Percentiles rank a stretch among this genome's conserved stretches.
phyloP scores from a whole-genome alignment of 805 yeast genomes.

The Isabelozyma heimii region DNA sequence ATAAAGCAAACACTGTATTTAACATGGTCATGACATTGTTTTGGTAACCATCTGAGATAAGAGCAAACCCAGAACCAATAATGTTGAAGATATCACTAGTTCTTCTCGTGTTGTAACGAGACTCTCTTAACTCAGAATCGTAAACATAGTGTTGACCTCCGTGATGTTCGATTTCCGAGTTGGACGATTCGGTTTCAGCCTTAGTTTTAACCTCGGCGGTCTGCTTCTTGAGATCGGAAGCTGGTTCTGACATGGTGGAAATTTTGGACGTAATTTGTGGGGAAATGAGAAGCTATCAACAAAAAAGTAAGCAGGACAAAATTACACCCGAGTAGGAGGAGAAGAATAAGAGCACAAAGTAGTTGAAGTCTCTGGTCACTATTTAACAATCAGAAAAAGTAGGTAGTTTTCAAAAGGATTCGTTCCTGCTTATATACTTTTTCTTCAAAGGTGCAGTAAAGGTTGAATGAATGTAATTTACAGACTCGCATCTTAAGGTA shows the following conservation, averaged over 20 bases:
- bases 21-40: constrained; percentile 72
- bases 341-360: too few species aligned
- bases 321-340: too few species aligned
- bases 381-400: too few species aligned
- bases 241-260: background rate
- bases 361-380: too few species aligned
- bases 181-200: background rate
- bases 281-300: background rate
- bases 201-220: background rate
- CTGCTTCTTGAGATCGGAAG: background rate
- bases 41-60: constrained; percentile 76
- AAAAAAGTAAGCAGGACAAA: too few species aligned
- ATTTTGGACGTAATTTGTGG: background rate
- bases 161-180: background rate
- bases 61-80: constrained; percentile 69
- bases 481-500: too few species aligned
- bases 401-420: too few species aligned
- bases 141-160: constrained; percentile 19
- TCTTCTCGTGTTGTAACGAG: constrained; percentile 25
- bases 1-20: constrained; percentile 52
- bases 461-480: too few species aligned
- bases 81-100: constrained; percentile 41
- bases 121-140: constrained; percentile 28
- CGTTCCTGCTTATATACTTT: too few species aligned
- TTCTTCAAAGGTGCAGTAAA: too few species aligned